Evolutionary conservation across 192 early-diverging fungal genomes (phyloP).

Genomic region (Piromyces finnis): DNA sequence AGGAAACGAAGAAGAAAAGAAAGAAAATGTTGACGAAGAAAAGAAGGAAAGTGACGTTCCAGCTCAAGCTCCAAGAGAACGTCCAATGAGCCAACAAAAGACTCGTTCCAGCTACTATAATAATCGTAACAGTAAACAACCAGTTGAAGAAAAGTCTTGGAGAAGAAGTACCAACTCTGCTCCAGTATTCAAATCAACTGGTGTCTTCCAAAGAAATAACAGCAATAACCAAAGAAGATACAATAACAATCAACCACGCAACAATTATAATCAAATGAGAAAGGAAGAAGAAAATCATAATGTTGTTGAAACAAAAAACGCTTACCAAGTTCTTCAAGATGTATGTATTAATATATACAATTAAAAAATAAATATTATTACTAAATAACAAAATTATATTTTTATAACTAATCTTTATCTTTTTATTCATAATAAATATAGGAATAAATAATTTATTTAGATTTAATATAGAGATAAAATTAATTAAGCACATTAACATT

Average conservation of each 20-base stretch:
- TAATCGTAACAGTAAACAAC: neutral
- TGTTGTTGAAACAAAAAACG: neutral
- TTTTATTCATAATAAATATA: neutral
- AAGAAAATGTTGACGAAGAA: conserved; percentile 8
- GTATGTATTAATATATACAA: neutral
- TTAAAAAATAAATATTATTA: neutral
- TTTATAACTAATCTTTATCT: neutral
- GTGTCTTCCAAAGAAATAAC: neutral
- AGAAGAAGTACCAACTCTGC: neutral
- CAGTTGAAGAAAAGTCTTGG: neutral
- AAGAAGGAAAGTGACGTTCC: neutral
- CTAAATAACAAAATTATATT: neutral
- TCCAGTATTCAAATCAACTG: neutral
- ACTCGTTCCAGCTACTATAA: conserved; percentile 14
- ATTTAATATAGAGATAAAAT: neutral
- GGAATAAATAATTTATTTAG: neutral
- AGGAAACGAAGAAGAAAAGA: conserved; percentile 10
- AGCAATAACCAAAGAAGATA: neutral
- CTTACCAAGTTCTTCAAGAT: neutral
- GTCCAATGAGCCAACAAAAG: conserved; percentile 61
- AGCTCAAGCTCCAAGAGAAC: neutral
- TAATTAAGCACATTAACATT: neutral
- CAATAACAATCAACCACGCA: neutral
- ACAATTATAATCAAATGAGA: neutral
- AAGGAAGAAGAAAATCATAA: neutral